phyloP scores from a whole-genome alignment of 495 filamentous ascomycete species.

The Aspergillus bertholletiae region DNA sequence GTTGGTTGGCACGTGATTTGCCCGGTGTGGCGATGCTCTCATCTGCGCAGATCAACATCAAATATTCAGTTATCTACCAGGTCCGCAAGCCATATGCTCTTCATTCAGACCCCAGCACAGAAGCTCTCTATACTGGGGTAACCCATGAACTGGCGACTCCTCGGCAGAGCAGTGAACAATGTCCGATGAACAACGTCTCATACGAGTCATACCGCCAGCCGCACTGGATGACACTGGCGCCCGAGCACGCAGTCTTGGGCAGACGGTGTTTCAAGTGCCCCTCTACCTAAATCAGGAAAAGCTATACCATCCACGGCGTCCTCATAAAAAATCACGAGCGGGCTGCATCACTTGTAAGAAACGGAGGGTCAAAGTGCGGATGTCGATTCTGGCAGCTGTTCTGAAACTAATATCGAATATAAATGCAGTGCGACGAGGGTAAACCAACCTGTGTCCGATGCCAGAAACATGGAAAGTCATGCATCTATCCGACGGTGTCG shows the following conservation, averaged over 20 bases:
- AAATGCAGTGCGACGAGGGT: conserved; percentile 32
- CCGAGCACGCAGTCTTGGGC: neutral
- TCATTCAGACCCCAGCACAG: too few relatives aligned
- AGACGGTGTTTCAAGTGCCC: conserved; percentile 24
- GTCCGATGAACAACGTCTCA: too few relatives aligned
- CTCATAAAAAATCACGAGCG: conserved; percentile 31
- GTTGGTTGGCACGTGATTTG: too few relatives aligned
- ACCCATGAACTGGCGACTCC: too few relatives aligned
- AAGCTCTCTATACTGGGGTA: too few relatives aligned
- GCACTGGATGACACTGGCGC: neutral
- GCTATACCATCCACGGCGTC: conserved; percentile 18
- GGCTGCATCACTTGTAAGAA: conserved; percentile 34
- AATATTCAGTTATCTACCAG: too few relatives aligned
- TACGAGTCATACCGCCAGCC: neutral
- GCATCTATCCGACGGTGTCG: conserved; percentile 17
- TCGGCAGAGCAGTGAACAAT: too few relatives aligned
- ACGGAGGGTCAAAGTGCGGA: conserved; percentile 33
- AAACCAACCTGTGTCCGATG: conserved; percentile 31
- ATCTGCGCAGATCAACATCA: too few relatives aligned
- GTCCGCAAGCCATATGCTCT: too few relatives aligned
- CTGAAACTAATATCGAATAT: neutral
- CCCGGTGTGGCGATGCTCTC: too few relatives aligned
- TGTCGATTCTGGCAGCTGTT: conserved; percentile 1
- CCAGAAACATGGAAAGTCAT: conserved; percentile 23
- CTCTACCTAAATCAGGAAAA: neutral